These are phyloP conservation scores for Entomortierella lignicola DNA, from an alignment of 192 early-diverging fungal genomes.

Conservation along the genomic window DNA sequence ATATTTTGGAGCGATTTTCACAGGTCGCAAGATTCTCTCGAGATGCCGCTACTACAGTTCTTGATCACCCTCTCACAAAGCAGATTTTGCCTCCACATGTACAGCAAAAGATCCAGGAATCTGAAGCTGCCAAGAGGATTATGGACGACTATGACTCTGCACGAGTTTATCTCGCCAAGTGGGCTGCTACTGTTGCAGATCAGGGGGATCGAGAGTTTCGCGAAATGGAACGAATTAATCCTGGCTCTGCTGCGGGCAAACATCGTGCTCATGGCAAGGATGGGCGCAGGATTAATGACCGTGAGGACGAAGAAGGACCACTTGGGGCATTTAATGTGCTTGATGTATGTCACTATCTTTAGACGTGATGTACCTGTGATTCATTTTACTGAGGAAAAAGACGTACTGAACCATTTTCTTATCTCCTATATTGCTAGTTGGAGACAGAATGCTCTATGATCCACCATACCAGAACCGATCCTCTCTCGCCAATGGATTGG, in stretches of 20 bases:
- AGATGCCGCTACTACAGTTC: slow-evolving; percentile 68
- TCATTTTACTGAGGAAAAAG: too few relatives aligned
- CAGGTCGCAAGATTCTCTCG: slow-evolving; percentile 78
- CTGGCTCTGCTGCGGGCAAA: slow-evolving; percentile 1
- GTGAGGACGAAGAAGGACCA: slow-evolving; percentile 37
- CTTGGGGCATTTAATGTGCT: slow-evolving; percentile 45
- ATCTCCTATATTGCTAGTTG: slow-evolving; percentile 44
- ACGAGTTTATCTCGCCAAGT: slow-evolving; percentile 81
- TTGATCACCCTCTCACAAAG: slow-evolving; percentile 66
- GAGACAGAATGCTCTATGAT: slow-evolving; percentile 59
- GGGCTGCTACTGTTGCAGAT: slow-evolving; percentile 71
- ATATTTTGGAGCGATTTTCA: slow-evolving; percentile 79
- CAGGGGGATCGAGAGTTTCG: slow-evolving; percentile 35
- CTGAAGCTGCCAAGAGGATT: slow-evolving; percentile 66
- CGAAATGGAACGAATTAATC: slow-evolving; percentile 32
- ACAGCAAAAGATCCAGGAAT: slow-evolving; percentile 62
- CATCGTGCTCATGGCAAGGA: slow-evolving; percentile 4
- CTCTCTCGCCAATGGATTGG: slow-evolving; percentile 77
- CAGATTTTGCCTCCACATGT: slow-evolving; percentile 67
- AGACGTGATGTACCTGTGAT: too few relatives aligned
- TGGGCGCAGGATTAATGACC: slow-evolving; percentile 34
- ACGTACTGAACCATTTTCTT: neutral
- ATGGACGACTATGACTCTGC: slow-evolving; percentile 86
- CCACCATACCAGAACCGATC: slow-evolving; percentile 59
- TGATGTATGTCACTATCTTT: slow-evolving; percentile 50